These are phyloP conservation scores for Rosa rugosa DNA, from an alignment of 306 rosid genomes.

Conservation along the genomic window DNA sequence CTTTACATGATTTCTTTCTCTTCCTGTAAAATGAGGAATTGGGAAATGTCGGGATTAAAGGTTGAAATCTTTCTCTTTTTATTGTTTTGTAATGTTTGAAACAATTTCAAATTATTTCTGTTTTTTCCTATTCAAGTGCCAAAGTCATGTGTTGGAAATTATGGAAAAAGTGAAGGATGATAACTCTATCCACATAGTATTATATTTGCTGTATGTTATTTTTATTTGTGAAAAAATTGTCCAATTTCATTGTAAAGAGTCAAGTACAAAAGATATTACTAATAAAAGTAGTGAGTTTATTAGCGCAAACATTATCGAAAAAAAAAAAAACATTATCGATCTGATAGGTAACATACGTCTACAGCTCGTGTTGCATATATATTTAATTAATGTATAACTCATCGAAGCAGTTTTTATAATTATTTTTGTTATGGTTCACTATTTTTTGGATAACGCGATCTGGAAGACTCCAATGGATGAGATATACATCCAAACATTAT, in stretches of 20 bases:
- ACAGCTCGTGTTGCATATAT: not conserved
- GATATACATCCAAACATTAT: not conserved
- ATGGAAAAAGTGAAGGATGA: not conserved
- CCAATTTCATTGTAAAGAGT: no score
- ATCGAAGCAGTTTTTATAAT: not conserved
- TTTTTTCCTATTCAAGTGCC: not conserved
- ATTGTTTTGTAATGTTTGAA: not conserved
- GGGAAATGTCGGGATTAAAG: not conserved
- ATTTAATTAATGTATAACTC: not conserved
- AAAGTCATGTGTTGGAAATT: not conserved
- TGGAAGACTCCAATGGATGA: not conserved
- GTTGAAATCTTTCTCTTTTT: not conserved
- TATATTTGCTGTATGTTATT: no score
- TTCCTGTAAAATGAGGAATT: not conserved
- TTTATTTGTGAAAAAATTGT: no score
- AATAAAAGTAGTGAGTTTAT: not conserved
- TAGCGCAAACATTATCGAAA: not conserved
- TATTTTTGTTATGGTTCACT: not conserved
- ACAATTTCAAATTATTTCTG: not conserved
- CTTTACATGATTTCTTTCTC: not conserved
- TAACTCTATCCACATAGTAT: no score
- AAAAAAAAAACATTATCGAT: not conserved
- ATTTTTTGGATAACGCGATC: not conserved
- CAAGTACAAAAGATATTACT: no score
- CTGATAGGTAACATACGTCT: not conserved